A percentile compares a stretch with the other conserved stretches of the same genome.
phyloP scores from a whole-genome alignment of 768 basidiomycete genomes.

The Mycena maculata region DNA sequence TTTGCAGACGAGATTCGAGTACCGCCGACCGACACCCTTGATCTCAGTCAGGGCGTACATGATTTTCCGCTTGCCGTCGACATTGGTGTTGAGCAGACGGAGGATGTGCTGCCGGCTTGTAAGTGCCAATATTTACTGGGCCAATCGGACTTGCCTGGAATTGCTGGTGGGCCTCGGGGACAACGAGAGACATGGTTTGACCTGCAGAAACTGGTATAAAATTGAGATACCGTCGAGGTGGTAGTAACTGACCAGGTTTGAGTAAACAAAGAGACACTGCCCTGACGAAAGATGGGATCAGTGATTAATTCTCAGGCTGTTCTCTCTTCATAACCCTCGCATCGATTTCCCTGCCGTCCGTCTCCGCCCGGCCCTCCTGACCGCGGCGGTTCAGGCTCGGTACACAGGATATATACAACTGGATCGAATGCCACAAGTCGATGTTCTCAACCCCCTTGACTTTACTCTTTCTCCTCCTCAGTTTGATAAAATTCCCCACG shows the following conservation, averaged over 20 bases:
- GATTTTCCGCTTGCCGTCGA: slow-evolving; percentile 99
- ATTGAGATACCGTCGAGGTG: slow-evolving; percentile 8
- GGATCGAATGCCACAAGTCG: slow-evolving; percentile 68
- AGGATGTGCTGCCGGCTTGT: slow-evolving; percentile 84
- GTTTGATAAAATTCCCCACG: background rate
- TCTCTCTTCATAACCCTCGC: no score
- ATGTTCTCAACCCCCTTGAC: slow-evolving; percentile 53
- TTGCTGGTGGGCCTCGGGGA: slow-evolving; percentile 94
- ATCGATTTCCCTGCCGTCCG: slow-evolving; percentile 58
- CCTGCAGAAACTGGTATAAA: background rate
- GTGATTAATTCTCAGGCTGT: no score
- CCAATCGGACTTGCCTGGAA: slow-evolving; percentile 64
- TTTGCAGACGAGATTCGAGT: slow-evolving; percentile 99
- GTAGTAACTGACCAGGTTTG: background rate
- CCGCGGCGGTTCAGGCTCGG: slow-evolving; percentile 79
- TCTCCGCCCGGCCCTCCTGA: slow-evolving; percentile 60
- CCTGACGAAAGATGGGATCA: no score
- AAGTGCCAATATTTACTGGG: background rate
- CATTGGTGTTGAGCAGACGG: slow-evolving; percentile 99
- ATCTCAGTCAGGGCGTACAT: slow-evolving; percentile 99
- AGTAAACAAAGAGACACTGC: background rate
- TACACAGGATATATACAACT: slow-evolving; percentile 14
- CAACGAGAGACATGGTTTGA: slow-evolving; percentile 92
- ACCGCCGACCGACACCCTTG: slow-evolving; percentile 99
- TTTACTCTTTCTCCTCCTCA: slow-evolving; percentile 41